Base-by-base conservation (phyloP, 331 rosid genomes). In the Phaseolus coccineus region DNA sequence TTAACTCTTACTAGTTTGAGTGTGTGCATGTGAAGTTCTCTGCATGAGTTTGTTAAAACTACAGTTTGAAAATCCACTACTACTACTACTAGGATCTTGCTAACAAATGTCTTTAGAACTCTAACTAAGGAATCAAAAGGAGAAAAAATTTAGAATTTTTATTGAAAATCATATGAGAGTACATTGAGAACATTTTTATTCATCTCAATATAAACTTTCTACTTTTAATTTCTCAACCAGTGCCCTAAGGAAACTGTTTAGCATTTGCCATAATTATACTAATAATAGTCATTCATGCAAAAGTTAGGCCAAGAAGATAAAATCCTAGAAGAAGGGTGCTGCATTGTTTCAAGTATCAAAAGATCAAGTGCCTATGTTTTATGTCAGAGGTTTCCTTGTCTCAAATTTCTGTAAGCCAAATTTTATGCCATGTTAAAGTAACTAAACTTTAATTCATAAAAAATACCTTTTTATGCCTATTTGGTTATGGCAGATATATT, bases 271-370 rank as follows among this genome's bases (percentile, higher is more conserved):
- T 35, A 35, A 5, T 35, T 35, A 35, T 35, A 35, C 4, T 6
- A 35, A 35, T 35, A 35, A 35, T 35, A 35, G 6, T 35, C 55
- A 66, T 12, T 28, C 30, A 52, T 11, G 14, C 6, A 55, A 65
- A 64, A 64, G 33, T 31, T 10, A 58, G 72, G 50, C 47, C 30
- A 14, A 24, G 15, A 67, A 8, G 68, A 53, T 31, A 65, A 37
- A 27, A 37, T 0, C 66, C 44, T 14, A 33, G 10, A 31, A 30
- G 0, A 53, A 50, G 63, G 53, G 8, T 42, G 30, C 48, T 11
- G 14, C 25, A 64, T 80, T 66, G 39, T 53, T 64, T 28, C 31
- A 59, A 66, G 53, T 56, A 74, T 67, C 25, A 24, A 40, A 68
- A 66, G 42, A 68, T 33, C 57, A 77, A 24, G 74, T 33, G 46